Percentiles rank a stretch among this genome's conserved stretches.
These are phyloP conservation scores for Leishmania tarentolae DNA, from an alignment of 208 protist species.

Conservation along the genomic window DNA sequence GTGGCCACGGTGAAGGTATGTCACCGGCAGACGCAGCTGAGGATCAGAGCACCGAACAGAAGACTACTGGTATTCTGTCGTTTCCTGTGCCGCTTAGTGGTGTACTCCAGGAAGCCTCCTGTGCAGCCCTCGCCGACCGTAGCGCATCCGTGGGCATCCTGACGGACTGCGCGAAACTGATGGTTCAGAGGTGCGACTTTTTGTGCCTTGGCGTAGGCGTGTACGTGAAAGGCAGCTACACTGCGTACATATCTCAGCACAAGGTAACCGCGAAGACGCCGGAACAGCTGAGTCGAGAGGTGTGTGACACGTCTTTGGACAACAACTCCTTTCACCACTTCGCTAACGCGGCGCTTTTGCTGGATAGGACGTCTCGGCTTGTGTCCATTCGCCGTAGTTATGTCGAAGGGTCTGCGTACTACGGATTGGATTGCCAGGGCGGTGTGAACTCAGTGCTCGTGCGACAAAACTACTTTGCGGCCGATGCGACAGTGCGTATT, in stretches of 20 bases:
- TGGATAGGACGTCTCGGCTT: constrained; percentile 54
- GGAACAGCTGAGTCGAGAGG: constrained; percentile 13
- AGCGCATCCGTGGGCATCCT: constrained; percentile 53
- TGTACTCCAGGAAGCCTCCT: constrained; percentile 18
- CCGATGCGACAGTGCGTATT: constrained; percentile 58
- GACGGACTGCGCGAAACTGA: constrained; percentile 42
- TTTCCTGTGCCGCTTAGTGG: constrained; percentile 19
- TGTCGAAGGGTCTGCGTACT: constrained; percentile 74
- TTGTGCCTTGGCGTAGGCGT: constrained; percentile 51
- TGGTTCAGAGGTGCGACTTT: constrained; percentile 50
- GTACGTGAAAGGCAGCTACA: constrained; percentile 37
- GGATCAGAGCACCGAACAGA: background rate
- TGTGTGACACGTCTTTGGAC: constrained; percentile 14
- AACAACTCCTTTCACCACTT: constrained; percentile 51
- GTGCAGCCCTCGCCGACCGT: constrained; percentile 17
- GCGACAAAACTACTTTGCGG: constrained; percentile 63
- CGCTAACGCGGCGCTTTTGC: constrained; percentile 55
- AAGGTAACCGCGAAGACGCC: constrained; percentile 4
- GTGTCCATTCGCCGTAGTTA: constrained; percentile 56
- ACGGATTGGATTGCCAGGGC: constrained; percentile 72
- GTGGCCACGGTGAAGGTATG: background rate
- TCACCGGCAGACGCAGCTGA: background rate
- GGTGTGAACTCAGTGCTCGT: constrained; percentile 49
- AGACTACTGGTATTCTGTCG: background rate
- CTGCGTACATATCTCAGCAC: constrained; percentile 5